Evolutionary conservation across 257 asterid genomes (phyloP), one percentile per base, ranked within the genome.

Genomic region (Leonotis leonurus): DNA sequence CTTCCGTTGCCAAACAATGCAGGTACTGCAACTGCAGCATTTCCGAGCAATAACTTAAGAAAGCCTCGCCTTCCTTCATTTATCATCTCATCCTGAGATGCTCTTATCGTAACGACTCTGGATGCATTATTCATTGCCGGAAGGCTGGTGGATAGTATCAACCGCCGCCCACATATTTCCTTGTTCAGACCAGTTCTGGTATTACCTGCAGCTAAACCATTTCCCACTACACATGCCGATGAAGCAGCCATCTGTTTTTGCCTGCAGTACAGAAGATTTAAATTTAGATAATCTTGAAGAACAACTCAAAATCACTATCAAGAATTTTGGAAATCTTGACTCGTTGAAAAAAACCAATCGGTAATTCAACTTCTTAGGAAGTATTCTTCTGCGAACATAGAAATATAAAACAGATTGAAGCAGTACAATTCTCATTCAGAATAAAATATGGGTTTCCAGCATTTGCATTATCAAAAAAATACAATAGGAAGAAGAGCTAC

Each of bases 211-310:
- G 81, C 71, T 52, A 82, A 74, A 27, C 85, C 75, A 64, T 80
- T 84, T 69, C 97, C 95, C n/a, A 90, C 73, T 66, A 93, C 75
- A 43, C 87, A 89, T 46, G 89, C 94, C 4, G 92, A 80, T 58
- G 89, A 83, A 68, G 86, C 83, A 25, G 96, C 95, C 99, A 93
- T 93, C 68, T 78, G 40, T 36, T 21, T 61, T 43, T 40, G 62
- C 36, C 71, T 73, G 75, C 69, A 43, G 62, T 58, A 37, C 22
- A 51, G 40, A 37, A 67, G 26, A 52, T 40, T 6, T 30, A 7
- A 32, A n/a, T 54, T 55, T 14, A 66, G 87, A 68, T 40, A 16
- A 46, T 22, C 30, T 5, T 5, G 1, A 2, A 7, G 36, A 48
- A 62, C 32, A 51, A 24, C 6, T 11, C 36, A 35, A 21, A n/a